A percentile compares a stretch with the other conserved stretches of the same genome.
phyloP scores from a whole-genome alignment of 371 early-diverging fungal species.

The Mucor sp. region DNA sequence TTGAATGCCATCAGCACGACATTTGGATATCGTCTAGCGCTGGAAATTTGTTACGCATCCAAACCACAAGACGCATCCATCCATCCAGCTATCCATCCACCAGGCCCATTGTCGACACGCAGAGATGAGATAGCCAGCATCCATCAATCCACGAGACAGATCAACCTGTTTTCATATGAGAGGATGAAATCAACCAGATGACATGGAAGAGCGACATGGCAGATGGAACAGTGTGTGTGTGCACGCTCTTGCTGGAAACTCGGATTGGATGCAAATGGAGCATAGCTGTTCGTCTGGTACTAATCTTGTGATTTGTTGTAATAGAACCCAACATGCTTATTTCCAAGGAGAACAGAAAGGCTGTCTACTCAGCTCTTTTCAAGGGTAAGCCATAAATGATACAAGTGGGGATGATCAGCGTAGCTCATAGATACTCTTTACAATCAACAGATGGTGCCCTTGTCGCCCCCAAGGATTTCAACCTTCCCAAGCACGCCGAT shows the following conservation, averaged over 20 bases:
- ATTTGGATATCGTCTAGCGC: background rate
- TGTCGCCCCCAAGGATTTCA: conserved; percentile 98
- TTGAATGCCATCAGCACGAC: background rate
- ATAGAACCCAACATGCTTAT: conserved; percentile 84
- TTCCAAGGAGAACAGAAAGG: conserved; percentile 95
- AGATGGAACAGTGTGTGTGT: background rate
- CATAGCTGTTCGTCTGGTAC: background rate
- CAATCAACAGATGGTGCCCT: conserved; percentile 87
- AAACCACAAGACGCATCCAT: conserved; percentile 9
- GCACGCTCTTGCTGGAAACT: background rate
- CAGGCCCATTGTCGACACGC: background rate
- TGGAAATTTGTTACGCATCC: background rate
- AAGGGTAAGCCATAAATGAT: conserved; percentile 56
- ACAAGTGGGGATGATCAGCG: background rate
- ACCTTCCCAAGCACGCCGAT: conserved; percentile 93
- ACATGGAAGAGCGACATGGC: background rate
- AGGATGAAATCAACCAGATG: background rate
- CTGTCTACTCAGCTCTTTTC: conserved; percentile 92
- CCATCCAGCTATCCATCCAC: conserved; percentile 23
- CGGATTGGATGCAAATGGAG: background rate
- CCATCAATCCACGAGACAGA: background rate
- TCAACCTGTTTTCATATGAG: background rate
- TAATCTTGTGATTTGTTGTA: background rate
- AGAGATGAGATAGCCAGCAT: background rate
- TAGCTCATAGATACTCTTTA: background rate